Evolutionary conservation across 2,329 filamentous ascomycete species (phyloP).

Genomic region (Thelonectria blattea): DNA sequence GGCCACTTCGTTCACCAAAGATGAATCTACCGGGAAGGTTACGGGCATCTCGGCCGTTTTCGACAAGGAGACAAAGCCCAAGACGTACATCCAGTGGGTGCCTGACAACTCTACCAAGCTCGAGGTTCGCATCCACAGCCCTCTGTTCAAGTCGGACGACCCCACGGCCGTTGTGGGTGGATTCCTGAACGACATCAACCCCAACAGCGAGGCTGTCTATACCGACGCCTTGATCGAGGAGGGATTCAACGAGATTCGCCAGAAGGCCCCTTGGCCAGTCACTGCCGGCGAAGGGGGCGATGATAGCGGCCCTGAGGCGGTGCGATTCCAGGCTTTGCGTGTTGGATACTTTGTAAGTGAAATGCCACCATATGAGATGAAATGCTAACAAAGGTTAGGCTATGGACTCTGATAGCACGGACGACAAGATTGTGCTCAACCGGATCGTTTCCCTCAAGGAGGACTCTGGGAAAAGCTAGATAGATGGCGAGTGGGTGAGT

Average conservation of each 20-base stretch:
- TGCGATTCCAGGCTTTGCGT: conserved; percentile 90
- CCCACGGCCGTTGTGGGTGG: conserved; percentile 79
- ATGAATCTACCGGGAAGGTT: conserved; percentile 67
- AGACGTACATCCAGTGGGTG: conserved; percentile 93
- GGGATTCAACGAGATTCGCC: conserved; percentile 79
- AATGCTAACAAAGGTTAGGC: conserved; percentile 49
- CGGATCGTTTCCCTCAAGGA: conserved; percentile 92
- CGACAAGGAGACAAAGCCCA: conserved; percentile 75
- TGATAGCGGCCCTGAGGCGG: conserved; percentile 70
- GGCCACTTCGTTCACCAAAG: conserved; percentile 72
- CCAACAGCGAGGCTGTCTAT: conserved; percentile 82
- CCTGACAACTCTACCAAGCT: conserved; percentile 69
- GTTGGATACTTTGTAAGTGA: conserved; percentile 78
- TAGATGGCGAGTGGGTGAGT: background rate
- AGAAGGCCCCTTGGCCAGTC: conserved; percentile 81
- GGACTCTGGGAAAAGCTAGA: conserved; percentile 69
- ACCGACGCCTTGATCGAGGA: conserved; percentile 79
- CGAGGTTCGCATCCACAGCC: conserved; percentile 79
- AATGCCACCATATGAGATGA: background rate
- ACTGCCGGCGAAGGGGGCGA: conserved; percentile 72
- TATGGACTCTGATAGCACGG: conserved; percentile 79
- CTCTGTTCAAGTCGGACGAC: conserved; percentile 85
- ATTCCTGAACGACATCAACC: conserved; percentile 84
- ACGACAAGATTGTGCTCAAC: conserved; percentile 85
- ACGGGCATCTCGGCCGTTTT: conserved; percentile 68